Evolutionary conservation across 176 grass and related monocot species (phyloP), one percentile per base, ranked within the genome.

Genomic region (Tuctoria greenei): DNA sequence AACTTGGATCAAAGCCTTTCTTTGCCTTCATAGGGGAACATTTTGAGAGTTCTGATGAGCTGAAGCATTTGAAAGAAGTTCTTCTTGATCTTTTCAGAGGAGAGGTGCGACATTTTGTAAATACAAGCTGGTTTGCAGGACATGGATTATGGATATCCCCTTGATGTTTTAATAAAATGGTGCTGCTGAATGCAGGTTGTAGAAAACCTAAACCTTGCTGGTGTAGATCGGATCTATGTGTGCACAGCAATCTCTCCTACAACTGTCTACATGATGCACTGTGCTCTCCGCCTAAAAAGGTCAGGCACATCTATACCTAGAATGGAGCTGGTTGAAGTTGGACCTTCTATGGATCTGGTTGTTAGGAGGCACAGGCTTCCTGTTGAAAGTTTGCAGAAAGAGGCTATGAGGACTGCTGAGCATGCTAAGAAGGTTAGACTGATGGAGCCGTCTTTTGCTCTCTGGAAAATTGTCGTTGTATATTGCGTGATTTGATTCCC

Each of bases 291-390:
- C 25, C 91, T 94, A 10, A 94, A 94, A 85, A 89, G 77, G 68
- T 98, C 95, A 0, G 95, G 91, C 65, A 92, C 95, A 18, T 34
- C 86, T 24, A 73, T 98, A 75, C 91, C 95, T 57, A 91, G 89
- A 75, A 94, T 98, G 84, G 95, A 98, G 64, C 78, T 98, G 68
- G 86, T 94, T 64, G 95, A 98, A 85, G 95, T 98, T 64, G 95
- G 95, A 24, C 91, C 95, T 21, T 94, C 89, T 7, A 92, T 98
- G 91, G 95, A 98, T 67, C 73, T 98, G 63, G 82, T 90, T 9
- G 68, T 98, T 60, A 90, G 87, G 15, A 68, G 89, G 36, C 87
- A 92, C 50, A 69, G 88, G 42, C 76, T 73, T 81, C 86, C 91
- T 56, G 86, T 80, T 73, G 91, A 94, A 45, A 79, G 86, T 43